Conservation (phyloP, 2,329 filamentous ascomycete species). For the Dactylellina parvicollis region DNA sequence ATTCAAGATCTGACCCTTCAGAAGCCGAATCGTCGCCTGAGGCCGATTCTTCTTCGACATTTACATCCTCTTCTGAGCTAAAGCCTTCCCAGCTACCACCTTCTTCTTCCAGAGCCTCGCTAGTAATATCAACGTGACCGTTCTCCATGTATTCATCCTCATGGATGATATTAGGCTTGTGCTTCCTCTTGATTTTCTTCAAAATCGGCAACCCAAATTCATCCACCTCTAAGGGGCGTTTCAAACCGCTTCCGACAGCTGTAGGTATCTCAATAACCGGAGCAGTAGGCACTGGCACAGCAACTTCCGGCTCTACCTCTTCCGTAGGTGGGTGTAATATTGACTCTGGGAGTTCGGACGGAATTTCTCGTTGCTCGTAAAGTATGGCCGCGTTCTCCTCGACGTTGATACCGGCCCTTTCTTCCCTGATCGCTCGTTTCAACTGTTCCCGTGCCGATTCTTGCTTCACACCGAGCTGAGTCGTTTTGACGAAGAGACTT, state of each 20-base stretch:
- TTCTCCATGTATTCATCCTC: constrained; percentile 56
- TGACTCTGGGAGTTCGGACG: constrained; percentile 46
- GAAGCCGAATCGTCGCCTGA: background rate
- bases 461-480: constrained; percentile 75
- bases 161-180: constrained; percentile 65
- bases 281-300: background rate
- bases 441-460: constrained; percentile 78
- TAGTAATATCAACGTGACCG: constrained; percentile 53
- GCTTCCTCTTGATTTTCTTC: constrained; percentile 79
- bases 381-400: constrained; percentile 66
- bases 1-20: constrained; percentile 1
- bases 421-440: constrained; percentile 71
- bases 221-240: constrained; percentile 83
- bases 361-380: constrained; percentile 62
- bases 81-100: constrained; percentile 58
- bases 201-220: constrained; percentile 82
- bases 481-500: constrained; percentile 79
- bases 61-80: constrained; percentile 52
- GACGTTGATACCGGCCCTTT: constrained; percentile 69
- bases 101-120: constrained; percentile 58
- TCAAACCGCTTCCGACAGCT: constrained; percentile 78
- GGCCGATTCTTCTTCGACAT: background rate
- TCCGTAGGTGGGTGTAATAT: constrained; percentile 11
- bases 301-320: constrained; percentile 35
- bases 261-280: constrained; percentile 23